Evolutionary conservation across 225 moss, liverwort and hornwort genomes (phyloP), one percentile per base, ranked within the genome.

Genomic region (Physcomitrium patens): DNA sequence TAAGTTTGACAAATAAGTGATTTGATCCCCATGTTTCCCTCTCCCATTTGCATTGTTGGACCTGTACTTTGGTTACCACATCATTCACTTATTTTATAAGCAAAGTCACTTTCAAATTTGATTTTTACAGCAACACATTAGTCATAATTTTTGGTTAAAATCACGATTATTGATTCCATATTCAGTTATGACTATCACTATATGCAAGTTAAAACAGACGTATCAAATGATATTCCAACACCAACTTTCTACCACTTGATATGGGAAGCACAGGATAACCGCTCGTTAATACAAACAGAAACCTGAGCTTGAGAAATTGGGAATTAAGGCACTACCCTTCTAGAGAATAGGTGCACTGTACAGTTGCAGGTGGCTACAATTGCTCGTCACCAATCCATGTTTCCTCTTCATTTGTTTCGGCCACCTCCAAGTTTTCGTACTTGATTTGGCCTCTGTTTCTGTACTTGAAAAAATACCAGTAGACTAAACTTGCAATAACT

Each of bases 341-440:
- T 62, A 62, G 37, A 45, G 52, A 28, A 23, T 16, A 10, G 51
- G 70, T 64, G 69, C 58, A 67, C 62, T 68, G 24, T 75, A 78
- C 67, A 84, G 19, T 65, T 54, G 52, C 49, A 55, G 49, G 62
- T 52, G 42, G 66, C 77, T 81, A 87, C 70, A 87, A 78, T 74
- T 87, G 84, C 54, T 84, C 76, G n/a, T 87, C 84, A 22, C 73
- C 66, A 69, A 87, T 79, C 63, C 79, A 79, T 56, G 63, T 87
- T 54, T 84, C 87, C 70, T 84, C 65, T 70, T 87, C 87, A 51
- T 31, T 68, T 23, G 43, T n/a, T 12, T 76, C 82, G 47, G 66
- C 71, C 71, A 71, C 76, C 15, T 79, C 76, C 79, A 79, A 73
- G 74, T 77, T 84, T 59, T 79, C 72, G 67, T 87, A 84, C 71